Percentiles rank a stretch among this genome's conserved stretches.
These are phyloP conservation scores for carrot (Daucus carota) DNA, from an alignment of 129 eudicot species.

Conservation along the genomic window DNA sequence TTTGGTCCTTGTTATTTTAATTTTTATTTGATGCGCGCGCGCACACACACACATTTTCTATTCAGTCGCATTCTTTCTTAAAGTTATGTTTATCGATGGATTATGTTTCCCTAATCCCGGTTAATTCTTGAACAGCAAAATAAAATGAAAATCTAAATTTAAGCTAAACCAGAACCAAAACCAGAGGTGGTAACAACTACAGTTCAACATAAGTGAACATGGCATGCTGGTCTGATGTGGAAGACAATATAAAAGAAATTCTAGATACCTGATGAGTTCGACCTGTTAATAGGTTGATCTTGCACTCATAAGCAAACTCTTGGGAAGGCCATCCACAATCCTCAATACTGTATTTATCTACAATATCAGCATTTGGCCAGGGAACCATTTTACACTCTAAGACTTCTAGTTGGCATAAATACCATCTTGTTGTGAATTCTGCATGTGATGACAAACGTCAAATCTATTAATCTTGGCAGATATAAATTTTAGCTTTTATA, in stretches of 20 bases:
- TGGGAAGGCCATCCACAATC: constrained; percentile 74
- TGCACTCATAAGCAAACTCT: constrained; percentile 82
- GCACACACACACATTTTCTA: too few relatives aligned
- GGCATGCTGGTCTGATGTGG: background rate
- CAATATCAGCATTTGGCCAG: constrained; percentile 53
- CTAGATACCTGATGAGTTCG: constrained; percentile 87
- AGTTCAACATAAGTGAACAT: background rate
- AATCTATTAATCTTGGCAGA: background rate
- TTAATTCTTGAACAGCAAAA: too few relatives aligned
- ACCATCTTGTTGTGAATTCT: constrained; percentile 67
- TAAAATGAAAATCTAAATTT: too few relatives aligned
- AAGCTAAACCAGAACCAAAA: too few relatives aligned
- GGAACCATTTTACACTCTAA: constrained; percentile 77
- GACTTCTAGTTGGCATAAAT: constrained; percentile 83
- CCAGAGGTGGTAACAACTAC: too few relatives aligned
- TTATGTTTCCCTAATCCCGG: too few relatives aligned
- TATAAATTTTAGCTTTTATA: constrained; percentile 2
- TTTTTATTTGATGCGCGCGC: too few relatives aligned
- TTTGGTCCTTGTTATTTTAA: too few relatives aligned
- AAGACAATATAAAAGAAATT: background rate
- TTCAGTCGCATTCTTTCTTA: too few relatives aligned
- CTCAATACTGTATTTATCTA: constrained; percentile 40
- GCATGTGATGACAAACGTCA: constrained; percentile 16
- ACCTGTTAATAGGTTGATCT: constrained; percentile 80
- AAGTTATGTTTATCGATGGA: too few relatives aligned